Percentiles rank a stretch among this genome's conserved stretches.
Evolutionary conservation across 352 stramenopile genomes (phyloP).

Genomic region (Phytopythium mirpurense): DNA sequence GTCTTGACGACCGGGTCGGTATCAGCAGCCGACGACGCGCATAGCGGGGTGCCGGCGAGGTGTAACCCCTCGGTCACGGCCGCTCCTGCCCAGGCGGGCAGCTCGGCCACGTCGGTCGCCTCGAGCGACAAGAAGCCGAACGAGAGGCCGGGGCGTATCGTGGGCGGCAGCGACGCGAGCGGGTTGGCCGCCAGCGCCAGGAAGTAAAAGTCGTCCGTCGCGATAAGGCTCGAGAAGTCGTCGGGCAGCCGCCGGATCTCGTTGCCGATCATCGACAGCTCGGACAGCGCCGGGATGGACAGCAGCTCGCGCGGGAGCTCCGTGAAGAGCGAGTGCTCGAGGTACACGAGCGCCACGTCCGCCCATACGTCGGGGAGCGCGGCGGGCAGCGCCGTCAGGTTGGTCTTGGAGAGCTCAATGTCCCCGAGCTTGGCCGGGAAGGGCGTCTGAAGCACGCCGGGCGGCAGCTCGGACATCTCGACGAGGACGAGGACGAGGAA

Average conservation of each 20-base stretch:
- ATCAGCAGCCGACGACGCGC: conserved; percentile 3
- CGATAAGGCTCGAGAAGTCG: conserved; percentile 1
- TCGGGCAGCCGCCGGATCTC: conserved; percentile 14
- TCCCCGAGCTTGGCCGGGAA: conserved; percentile 35
- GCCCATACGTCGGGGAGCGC: conserved; percentile 23
- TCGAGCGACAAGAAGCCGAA: conserved; percentile 30
- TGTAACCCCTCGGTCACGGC: conserved; percentile 24
- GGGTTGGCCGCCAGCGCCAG: conserved; percentile 25
- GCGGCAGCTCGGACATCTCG: conserved; percentile 37
- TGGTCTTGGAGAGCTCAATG: conserved; percentile 36
- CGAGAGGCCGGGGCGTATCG: conserved; percentile 7
- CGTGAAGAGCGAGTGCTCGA: conserved; percentile 25
- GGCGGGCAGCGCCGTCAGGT: conserved; percentile 24
- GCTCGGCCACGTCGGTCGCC: background rate
- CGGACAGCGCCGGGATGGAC: conserved; percentile 3
- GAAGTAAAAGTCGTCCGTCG: conserved; percentile 12
- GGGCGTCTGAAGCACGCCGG: conserved; percentile 20
- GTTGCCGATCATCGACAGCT: conserved; percentile 22
- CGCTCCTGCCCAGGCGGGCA: conserved; percentile 6
- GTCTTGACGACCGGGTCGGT: conserved; percentile 3
- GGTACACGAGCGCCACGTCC: conserved; percentile 17
- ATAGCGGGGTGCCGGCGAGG: conserved; percentile 26
- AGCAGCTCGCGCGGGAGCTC: conserved; percentile 14
- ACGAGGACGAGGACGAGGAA: conserved; percentile 31
- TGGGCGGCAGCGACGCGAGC: conserved; percentile 16